Evolutionary conservation across 1,284 basidiomycete genomes (phyloP), one percentile per base, ranked within the genome.

Genomic region (Retiboletus fuscus): DNA sequence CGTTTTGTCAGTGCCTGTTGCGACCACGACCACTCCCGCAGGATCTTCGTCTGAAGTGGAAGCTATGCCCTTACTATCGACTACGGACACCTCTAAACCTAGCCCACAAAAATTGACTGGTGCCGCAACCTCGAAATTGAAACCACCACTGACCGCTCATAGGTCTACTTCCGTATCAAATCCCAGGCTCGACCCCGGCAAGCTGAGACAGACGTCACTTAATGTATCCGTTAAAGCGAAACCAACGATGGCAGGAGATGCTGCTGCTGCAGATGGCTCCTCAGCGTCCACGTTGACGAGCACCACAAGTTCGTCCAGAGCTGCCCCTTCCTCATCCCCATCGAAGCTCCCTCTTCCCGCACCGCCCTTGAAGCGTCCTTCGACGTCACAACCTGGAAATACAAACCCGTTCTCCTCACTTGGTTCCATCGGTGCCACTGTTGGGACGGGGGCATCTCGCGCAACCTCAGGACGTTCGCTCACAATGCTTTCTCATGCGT

Each of bases 401-500:
- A 12, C 53, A 2, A 74, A 69, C 39, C 43, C 69, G 7, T 61
- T 64, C 20, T 61, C 66, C 39, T 58, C 71, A 3, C 62, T 47
- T 16, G 74, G 68, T 22, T 63, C 66, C 5, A 47, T 46, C 5
- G 39, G 61, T 20, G 62, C 47, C 28, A 57, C 55, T 7, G 18
- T 46, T 39, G 57, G 49, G 28, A 20, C 24, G 18, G 64, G 39
- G 20, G 66, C 60, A 55, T 43, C 73, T 41, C 68, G 60, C 26
- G 49, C 44, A 22, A 44, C 64, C 13, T 44, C 73, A 2, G 77
- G 73, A 10, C 73, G 64, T 20, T 79, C 79, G 3, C 79, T 87
- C 20, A 81, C 87, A 7, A 91, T 84, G 4, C 83, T 93, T 18
- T 88, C 89, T 18, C 85, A 85, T 73, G 91, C 91, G 4, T 82